Evolutionary conservation across 2,329 filamentous ascomycete species (phyloP), one percentile per base, ranked within the genome.

Genomic region (Lecanoromycetidae sp.): DNA sequence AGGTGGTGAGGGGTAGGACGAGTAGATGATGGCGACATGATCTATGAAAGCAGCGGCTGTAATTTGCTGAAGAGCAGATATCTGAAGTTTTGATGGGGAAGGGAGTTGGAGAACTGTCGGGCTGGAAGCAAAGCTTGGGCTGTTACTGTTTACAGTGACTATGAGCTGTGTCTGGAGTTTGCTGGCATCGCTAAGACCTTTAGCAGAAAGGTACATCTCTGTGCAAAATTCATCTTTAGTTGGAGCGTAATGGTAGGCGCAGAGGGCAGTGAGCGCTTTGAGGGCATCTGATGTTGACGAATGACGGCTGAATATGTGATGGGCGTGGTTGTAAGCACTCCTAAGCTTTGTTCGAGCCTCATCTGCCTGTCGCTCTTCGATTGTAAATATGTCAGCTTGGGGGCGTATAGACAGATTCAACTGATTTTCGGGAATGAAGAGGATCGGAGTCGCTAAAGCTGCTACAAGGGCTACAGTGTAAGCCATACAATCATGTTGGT

Each of bases 21-120:
- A 90, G 3, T 85, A 86, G 51, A 91, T 84, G 56, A 96, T 87
- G 37, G 91, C 91, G 33, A 98, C 76, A 56, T 95, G 84, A 64
- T 98, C 91, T 58, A 96, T 79, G 67, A 95, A 96, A 1, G 90
- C 91, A 0, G 87, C 83, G 0, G 90, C 86, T 19, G 86, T 80
- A 67, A 96, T 93, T 60, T 95, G 86, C 63, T 93, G 94, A 23
- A 98, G 71, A 1, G 86, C 79, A 38, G 80, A 80, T 23, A 93
- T 70, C 59, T 87, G 82, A 55, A 80, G 82, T 5, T 79, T 68
- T 0, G 76, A 75, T 69, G 74, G 68, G 60, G 79, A 60, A 61
- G 76, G 64, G 66, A 90, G 55, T 66, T 73, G 51, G 30, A 41
- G 37, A 5, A 67, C 44, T 26, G 66, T 56, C 54, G 69, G 71